Evolutionary conservation across 768 basidiomycete genomes (phyloP).

Genomic region (Psilocybe cubensis): DNA sequence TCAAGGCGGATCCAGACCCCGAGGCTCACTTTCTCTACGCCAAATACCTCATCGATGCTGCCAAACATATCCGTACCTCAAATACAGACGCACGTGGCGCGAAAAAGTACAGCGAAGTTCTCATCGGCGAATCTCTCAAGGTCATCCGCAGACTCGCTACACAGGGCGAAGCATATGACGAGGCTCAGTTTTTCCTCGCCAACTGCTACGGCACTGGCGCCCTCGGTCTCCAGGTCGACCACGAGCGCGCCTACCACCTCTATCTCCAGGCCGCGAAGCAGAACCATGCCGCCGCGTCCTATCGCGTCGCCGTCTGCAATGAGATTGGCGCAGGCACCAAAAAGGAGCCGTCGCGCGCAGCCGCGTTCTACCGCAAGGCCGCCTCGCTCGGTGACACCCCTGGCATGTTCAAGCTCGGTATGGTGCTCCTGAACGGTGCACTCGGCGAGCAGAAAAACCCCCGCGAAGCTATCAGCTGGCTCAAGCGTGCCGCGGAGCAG

Average conservation of each 20-base stretch:
- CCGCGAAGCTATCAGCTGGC: constrained; percentile 93
- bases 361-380: constrained; percentile 96
- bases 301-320: constrained; percentile 98
- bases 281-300: constrained; percentile 93
- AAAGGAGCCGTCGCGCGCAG: constrained; percentile 84
- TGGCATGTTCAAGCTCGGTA: constrained; percentile 99
- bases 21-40: constrained; percentile 97
- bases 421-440: constrained; percentile 87
- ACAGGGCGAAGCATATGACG: constrained; percentile 88
- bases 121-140: constrained; percentile 89
- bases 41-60: constrained; percentile 99
- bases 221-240: constrained; percentile 95
- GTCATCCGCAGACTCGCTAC: constrained; percentile 92
- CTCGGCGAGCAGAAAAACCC: constrained; percentile 84
- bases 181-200: constrained; percentile 98
- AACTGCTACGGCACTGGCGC: constrained; percentile 96
- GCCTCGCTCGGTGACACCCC: constrained; percentile 95
- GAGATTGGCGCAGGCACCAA: constrained; percentile 97
- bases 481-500: constrained; percentile 93
- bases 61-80: constrained; percentile 81
- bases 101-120: constrained; percentile 87
- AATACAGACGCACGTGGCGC: constrained; percentile 81
- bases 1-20: constrained; percentile 97
- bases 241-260: constrained; percentile 96
- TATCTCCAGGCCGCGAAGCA: constrained; percentile 98